phyloP scores from a whole-genome alignment of 768 basidiomycete species.

The Suillus variegatus region DNA sequence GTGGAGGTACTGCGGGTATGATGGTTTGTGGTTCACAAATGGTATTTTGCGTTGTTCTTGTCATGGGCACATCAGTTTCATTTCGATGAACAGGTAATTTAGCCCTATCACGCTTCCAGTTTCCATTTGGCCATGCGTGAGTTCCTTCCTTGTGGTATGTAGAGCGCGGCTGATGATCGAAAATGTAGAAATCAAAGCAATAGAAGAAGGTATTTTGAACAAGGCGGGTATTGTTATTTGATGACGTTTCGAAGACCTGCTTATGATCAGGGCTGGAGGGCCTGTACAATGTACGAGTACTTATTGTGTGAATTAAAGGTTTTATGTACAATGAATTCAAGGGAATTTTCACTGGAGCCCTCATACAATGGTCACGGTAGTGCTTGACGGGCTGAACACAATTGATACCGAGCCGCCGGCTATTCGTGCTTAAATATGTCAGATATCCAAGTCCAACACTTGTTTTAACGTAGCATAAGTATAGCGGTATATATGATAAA shows the following conservation, averaged over 20 bases:
- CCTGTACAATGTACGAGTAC: background rate
- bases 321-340: background rate
- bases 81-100: constrained; percentile 21
- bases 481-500: background rate
- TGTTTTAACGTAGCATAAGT: background rate
- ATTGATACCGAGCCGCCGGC: no score
- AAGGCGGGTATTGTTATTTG: constrained; percentile 5
- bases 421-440: no score
- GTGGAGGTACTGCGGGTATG: constrained; percentile 34
- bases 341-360: background rate
- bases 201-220: constrained; percentile 26
- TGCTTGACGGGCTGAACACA: no score
- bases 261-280: background rate
- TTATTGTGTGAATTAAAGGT: background rate
- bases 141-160: constrained; percentile 11
- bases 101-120: constrained; percentile 28
- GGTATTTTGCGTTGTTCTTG: constrained; percentile 12
- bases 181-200: constrained; percentile 29
- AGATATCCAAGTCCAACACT: no score
- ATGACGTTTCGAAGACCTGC: background rate
- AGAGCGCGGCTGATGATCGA: background rate
- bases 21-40: constrained; percentile 36
- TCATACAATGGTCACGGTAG: background rate
- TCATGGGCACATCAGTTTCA: background rate
- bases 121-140: constrained; percentile 31